Conservation (phyloP, 2,329 filamentous ascomycete species). For the Diaporthe velutina region DNA sequence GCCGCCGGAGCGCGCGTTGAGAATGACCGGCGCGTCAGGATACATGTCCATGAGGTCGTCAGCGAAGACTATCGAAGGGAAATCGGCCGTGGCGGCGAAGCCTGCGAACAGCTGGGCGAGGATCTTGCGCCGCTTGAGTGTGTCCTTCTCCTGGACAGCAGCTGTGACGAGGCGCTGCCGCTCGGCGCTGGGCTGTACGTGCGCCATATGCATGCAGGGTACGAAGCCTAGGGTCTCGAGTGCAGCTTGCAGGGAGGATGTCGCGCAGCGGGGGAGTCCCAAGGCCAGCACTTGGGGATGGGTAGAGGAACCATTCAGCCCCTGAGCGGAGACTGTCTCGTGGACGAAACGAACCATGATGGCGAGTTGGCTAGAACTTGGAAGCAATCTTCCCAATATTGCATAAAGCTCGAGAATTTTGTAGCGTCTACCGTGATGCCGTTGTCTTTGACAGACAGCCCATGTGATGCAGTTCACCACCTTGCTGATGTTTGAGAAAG, state of each 20-base stretch:
- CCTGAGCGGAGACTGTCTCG: constrained; percentile 25
- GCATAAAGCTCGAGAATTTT: not conserved
- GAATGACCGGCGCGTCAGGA: constrained; percentile 49
- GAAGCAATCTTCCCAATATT: not conserved
- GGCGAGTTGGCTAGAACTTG: not conserved
- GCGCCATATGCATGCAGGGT: constrained; percentile 51
- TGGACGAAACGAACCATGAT: constrained; percentile 38
- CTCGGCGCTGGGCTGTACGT: constrained; percentile 41
- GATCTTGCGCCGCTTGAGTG: constrained; percentile 45
- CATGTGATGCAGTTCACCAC: not conserved
- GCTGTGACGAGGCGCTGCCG: constrained; percentile 45
- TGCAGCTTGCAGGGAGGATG: constrained; percentile 52
- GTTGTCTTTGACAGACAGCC: not conserved
- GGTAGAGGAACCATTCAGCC: constrained; percentile 4
- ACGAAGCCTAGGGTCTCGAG: constrained; percentile 47
- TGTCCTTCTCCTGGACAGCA: constrained; percentile 47
- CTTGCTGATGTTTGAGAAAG: not conserved
- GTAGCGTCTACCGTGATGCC: not conserved
- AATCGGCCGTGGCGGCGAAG: constrained; percentile 45
- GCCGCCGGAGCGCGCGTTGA: constrained; percentile 45
- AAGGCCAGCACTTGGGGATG: constrained; percentile 31
- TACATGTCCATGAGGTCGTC: constrained; percentile 56
- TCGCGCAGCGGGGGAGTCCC: constrained; percentile 52
- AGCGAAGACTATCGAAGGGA: constrained; percentile 50
- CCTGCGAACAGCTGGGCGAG: constrained; percentile 49